A percentile compares a stretch with the other conserved stretches of the same genome.
phyloP scores from a whole-genome alignment of 2,329 filamentous ascomycete genomes.

The Aspergillus pseudoviridinutans region DNA sequence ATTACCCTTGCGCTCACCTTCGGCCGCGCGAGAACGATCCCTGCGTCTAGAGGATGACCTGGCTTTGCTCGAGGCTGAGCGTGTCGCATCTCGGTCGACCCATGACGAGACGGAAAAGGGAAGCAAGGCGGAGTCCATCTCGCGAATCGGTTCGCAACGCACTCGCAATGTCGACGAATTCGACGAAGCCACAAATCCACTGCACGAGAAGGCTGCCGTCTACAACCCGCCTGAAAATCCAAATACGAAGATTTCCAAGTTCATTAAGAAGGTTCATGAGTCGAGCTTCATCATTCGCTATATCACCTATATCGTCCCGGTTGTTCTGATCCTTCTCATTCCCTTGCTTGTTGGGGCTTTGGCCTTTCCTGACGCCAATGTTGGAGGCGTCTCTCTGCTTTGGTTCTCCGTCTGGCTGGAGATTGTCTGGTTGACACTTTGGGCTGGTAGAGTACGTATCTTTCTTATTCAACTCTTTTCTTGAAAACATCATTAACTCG shows the following conservation, averaged over 20 bases:
- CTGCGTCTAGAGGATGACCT: slow-evolving; percentile 63
- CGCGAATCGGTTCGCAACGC: slow-evolving; percentile 50
- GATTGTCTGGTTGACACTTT: slow-evolving; percentile 86
- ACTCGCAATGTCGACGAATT: slow-evolving; percentile 62
- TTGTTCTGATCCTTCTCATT: slow-evolving; percentile 62
- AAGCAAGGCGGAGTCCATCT: slow-evolving; percentile 44
- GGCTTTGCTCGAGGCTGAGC: slow-evolving; percentile 61
- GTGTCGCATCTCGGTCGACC: slow-evolving; percentile 49
- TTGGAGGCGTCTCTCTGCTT: slow-evolving; percentile 71
- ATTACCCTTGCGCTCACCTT: slow-evolving; percentile 44
- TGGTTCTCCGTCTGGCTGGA: slow-evolving; percentile 98
- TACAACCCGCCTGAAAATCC: slow-evolving; percentile 64
- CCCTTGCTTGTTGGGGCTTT: slow-evolving; percentile 64
- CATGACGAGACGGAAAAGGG: slow-evolving; percentile 28
- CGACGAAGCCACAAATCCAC: slow-evolving; percentile 62
- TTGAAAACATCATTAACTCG: not conserved
- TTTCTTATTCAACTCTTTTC: not conserved
- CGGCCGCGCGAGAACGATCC: slow-evolving; percentile 56
- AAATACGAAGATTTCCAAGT: slow-evolving; percentile 57
- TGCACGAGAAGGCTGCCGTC: slow-evolving; percentile 62
- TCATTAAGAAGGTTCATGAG: slow-evolving; percentile 62
- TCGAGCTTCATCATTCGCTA: slow-evolving; percentile 66
- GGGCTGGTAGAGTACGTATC: slow-evolving; percentile 60
- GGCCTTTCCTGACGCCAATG: slow-evolving; percentile 55
- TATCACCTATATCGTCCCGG: slow-evolving; percentile 65